Evolutionary conservation across 2,329 filamentous ascomycete species (phyloP), one percentile per base, ranked within the genome.

Genomic region (Aquanectria penicillioides): DNA sequence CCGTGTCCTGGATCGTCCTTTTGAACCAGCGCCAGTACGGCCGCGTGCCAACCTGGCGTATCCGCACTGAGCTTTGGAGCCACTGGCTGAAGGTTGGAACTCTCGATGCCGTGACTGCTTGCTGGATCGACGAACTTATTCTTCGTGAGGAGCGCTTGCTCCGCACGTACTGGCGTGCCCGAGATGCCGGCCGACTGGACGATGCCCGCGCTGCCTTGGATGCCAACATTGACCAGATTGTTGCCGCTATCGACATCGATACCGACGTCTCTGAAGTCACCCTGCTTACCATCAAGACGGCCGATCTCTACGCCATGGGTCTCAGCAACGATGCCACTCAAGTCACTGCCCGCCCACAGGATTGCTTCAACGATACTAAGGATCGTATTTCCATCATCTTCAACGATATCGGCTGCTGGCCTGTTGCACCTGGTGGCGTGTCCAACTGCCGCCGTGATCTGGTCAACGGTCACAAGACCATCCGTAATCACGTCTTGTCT

Each of bases 331-430:
- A 65, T 17, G 61, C 63, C n/a, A 65, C 54, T n/a, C 51, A 63
- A 2, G 40, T 65, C 5, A 65, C 63, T 1, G 37, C 63, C 2
- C 63, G 57, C 5, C 63, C 63, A 3, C 51, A 64, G 15, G 57
- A 61, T 20, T 65, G 63, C 12, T 65, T 60, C 28, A 55, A 33
- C 6, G 62, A 65, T 25, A 65, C 61, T 0, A 33, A 60, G 12
- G 46, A 52, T 6, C 59, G 63, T 7, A 56, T 65, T 15, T 64
- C 61, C 3, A 54, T 65, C 3, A 62, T 65, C 0, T 65, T 65
- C 18, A 65, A 65, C 22, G 63, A 65, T 6, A 62, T 65, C 3
- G 63, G 63, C 3, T 65, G 63, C 20, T 65, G 63, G 63, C 63
- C 63, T 3, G 55, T 65, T 6, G 57, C 63, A 2, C 63, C 63